phyloP scores from a whole-genome alignment of 176 grass and related monocot species.

The Oryza glumipatula region DNA sequence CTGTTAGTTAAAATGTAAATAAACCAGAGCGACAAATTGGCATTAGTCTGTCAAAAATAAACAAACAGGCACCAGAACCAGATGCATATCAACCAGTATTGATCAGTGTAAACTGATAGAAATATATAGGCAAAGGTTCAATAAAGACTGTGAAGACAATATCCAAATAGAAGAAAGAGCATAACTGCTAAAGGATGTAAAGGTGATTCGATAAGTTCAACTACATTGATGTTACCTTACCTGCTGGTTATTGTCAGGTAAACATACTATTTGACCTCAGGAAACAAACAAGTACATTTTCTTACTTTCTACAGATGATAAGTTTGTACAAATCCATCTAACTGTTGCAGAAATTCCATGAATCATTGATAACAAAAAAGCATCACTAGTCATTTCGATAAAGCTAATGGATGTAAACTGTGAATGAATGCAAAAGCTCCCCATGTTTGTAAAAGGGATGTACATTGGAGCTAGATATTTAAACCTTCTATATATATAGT shows the following conservation, averaged over 20 bases:
- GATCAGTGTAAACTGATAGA: background rate
- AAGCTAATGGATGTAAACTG: background rate
- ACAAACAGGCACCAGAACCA: background rate
- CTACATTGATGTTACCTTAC: slow-evolving; percentile 18
- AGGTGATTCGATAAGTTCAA: slow-evolving; percentile 1
- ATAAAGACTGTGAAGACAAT: background rate
- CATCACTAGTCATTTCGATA: background rate
- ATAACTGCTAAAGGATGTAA: background rate
- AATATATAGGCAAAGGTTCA: background rate
- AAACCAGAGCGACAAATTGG: background rate
- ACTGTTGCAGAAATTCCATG: background rate
- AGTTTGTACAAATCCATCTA: background rate
- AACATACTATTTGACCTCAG: background rate
- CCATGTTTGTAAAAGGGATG: background rate
- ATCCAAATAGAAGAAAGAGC: background rate
- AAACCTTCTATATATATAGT: background rate
- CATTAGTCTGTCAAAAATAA: slow-evolving; percentile 20
- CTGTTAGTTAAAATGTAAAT: background rate
- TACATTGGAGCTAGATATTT: background rate
- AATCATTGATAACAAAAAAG: background rate
- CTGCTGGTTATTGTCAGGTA: background rate
- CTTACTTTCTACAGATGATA: slow-evolving; percentile 20
- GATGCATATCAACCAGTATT: background rate
- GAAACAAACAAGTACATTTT: slow-evolving; percentile 28
- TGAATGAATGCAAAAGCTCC: background rate